Evolutionary conservation across 129 eudicot genomes (phyloP), one percentile per base, ranked within the genome.

Genomic region (Mikania micrantha): DNA sequence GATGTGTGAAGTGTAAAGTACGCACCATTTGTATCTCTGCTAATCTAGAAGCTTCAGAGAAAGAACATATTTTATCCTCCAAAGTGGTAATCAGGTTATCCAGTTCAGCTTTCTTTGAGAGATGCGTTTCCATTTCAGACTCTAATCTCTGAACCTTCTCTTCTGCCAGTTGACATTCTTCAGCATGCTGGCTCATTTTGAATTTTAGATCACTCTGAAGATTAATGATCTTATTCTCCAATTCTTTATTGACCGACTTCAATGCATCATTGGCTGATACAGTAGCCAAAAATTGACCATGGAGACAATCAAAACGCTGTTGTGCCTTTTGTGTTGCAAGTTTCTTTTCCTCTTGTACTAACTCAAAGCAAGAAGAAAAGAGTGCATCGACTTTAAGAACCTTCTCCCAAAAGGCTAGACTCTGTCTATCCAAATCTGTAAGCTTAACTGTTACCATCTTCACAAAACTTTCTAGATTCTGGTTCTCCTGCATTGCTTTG

Each of bases 101-200:
- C 86, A 81, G 69, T 64, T 85, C 94, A 50, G 53, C 71, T 67
- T 81, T 91, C 75, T 78, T 83, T 1, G 84, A 83, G 76, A 68
- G 73, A 83, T 83, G 83, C 48, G 60, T 66, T 75, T 81, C 94
- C 48, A 64, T 81, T 83, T 90, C 88, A 78, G 89, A 81, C 65
- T 90, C 87, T 68, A 90, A 67, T 58, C 63, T 82, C 67, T 77
- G 78, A 70, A 87, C 79, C 80, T 75, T 87, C 77, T 83, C 90
- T 79, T 94, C 99, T 58, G 84, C 81, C 61, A 90, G 70, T 47
- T 81, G 90, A 50, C 91, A 87, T 80, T 94, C 95, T 72, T 94
- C 95, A 52, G 90, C 96, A 81, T 94, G 95, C 84, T 90, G 99
- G 31, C 83, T 90, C 87, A 85, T 85, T 32, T 82, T 72, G 57